Base-by-base conservation (phyloP, 371 early-diverging fungal genomes). In the Mortierella sp. region DNA sequence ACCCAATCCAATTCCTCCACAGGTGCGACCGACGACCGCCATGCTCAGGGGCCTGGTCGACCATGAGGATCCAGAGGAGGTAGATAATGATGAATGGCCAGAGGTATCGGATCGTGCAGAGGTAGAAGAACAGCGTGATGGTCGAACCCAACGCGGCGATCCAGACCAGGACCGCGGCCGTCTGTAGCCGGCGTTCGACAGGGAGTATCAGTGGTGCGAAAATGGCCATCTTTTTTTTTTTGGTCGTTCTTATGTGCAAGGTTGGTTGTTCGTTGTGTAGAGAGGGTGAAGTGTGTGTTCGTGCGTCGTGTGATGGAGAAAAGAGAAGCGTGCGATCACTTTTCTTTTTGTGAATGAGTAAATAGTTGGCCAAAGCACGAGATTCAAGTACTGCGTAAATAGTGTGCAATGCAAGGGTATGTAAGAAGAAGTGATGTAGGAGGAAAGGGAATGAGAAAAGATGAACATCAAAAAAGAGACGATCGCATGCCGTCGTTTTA, bases 121-220 rank as follows among this genome's bases (percentile, higher is more conserved):
- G 71, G 47, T 79, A 71, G 34, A 86, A 67, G 81, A 92, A 92
- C 48, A 91, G 1, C 16, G 73, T 45, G 7, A 93, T 61, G 55
- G 88, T 90, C 31, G 87, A 80, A n/a, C 92, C 93, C 24, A 94
- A 67, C 16, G 90, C 67, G 47, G 86, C 64, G n/a, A 91, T 73
- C 93, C 93, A 94, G 24, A 86, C 53, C 10, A 90, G 79, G 4
- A 93, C 88, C 4, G 90, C 89, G 0, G 90, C 85, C 34, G 92
- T 95, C 73, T 96, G 94, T 69, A 29, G 16, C 41, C 45, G 66
- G 55, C 96, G 89, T 63, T 88, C 87, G 55, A 95, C 78, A 0
- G 96, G 96, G 11, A 95, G 89, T 26, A 86, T 79, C 22, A 95
- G 68, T 4, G 95, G 95, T 2, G 90, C 94, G 87, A 92, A 91